Evolutionary conservation across 345 rosid genomes (phyloP).

Genomic region (Gossypium anomalum): DNA sequence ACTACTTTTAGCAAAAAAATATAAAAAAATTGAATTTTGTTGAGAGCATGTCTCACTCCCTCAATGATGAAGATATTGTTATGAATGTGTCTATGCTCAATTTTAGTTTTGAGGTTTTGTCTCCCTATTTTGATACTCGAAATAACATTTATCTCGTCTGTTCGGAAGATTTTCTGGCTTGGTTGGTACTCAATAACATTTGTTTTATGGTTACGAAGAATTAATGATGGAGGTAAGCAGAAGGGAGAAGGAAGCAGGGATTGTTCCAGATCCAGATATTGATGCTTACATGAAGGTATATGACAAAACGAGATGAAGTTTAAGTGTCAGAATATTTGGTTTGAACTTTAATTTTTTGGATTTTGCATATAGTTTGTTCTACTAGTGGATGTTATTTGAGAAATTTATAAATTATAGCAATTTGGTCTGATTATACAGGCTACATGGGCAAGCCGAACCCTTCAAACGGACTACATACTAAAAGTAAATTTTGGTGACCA

Average conservation of each 20-base stretch:
- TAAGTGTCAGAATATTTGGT: too few relatives aligned
- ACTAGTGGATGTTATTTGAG: too few relatives aligned
- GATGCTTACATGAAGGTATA: slow-evolving; percentile 45
- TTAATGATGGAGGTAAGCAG: slow-evolving; percentile 38
- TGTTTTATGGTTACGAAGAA: slow-evolving; percentile 16
- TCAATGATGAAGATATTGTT: too few relatives aligned
- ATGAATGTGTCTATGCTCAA: too few relatives aligned
- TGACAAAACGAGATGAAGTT: background rate
- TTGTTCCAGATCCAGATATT: slow-evolving; percentile 42
- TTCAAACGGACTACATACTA: slow-evolving; percentile 48
- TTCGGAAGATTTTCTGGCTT: too few relatives aligned
- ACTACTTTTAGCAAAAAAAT: too few relatives aligned
- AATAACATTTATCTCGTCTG: background rate
- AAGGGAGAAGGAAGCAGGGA: slow-evolving; percentile 43
- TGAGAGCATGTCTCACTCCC: too few relatives aligned
- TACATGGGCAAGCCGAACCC: slow-evolving; percentile 30
- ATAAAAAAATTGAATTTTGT: too few relatives aligned
- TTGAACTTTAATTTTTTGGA: too few relatives aligned
- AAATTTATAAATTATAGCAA: background rate
- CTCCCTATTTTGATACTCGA: background rate
- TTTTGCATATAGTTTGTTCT: too few relatives aligned
- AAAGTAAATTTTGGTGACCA: slow-evolving; percentile 24
- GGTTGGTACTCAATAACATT: background rate
- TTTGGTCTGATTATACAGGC: slow-evolving; percentile 29
- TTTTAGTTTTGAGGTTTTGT: too few relatives aligned